Conservation (phyloP, 108 stramenopile genomes). For the Skeletonema costatum region DNA sequence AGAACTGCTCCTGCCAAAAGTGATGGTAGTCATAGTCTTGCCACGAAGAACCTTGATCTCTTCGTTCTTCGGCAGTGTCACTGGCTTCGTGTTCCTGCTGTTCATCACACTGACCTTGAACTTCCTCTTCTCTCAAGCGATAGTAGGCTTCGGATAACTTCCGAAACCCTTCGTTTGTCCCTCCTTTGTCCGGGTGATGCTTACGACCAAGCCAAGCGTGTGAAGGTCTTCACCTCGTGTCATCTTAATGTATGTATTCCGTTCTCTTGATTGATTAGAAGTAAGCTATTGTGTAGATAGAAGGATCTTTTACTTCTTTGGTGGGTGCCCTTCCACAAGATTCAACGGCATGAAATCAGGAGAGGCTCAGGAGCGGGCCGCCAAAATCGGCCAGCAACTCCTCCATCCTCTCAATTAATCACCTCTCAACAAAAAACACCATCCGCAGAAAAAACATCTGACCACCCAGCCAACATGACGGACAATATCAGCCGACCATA, state of each 20-base stretch:
- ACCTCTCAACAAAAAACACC: too few species aligned
- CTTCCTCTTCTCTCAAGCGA: slow-evolving; percentile 49
- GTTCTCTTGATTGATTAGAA: too few species aligned
- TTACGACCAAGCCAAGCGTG: slow-evolving; percentile 15
- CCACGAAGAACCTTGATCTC: background rate
- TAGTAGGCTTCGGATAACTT: slow-evolving; percentile 86
- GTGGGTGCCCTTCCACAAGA: too few species aligned
- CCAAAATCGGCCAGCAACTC: too few species aligned
- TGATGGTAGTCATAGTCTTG: background rate
- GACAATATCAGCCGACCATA: slow-evolving; percentile 40
- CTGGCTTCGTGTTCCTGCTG: background rate
- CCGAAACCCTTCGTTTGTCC: slow-evolving; percentile 86
- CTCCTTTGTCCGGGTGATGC: slow-evolving; percentile 84
- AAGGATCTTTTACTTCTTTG: too few species aligned
- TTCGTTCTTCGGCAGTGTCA: background rate
- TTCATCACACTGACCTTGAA: background rate
- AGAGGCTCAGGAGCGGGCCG: too few species aligned
- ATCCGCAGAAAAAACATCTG: too few species aligned
- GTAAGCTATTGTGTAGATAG: too few species aligned
- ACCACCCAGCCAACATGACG: background rate
- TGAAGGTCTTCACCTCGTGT: background rate
- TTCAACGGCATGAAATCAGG: too few species aligned
- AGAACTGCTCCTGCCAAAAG: background rate
- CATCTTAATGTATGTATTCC: background rate
- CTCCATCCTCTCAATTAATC: too few species aligned